Base-by-base conservation (phyloP, 345 rosid genomes). In the Brassica nigra region DNA sequence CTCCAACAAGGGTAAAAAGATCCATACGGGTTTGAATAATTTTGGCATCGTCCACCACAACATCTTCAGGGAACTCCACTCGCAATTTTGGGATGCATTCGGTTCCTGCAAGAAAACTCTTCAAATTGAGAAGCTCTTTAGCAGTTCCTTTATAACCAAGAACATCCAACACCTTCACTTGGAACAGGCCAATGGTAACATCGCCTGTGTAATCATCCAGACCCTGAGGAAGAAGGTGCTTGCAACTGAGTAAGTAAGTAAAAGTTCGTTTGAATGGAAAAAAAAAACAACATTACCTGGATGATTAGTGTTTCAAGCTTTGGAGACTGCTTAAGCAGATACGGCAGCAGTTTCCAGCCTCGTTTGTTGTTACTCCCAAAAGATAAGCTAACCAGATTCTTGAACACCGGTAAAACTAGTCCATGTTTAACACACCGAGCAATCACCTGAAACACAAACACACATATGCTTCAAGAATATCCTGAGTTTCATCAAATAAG, bases 261-360 rank as follows among this genome's bases (percentile, higher is more conserved):
- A 7, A 36, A 36, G 39, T 12, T 12, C 44, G 4, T 71, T 18
- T 18, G 18, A 18, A 18, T 18, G 18, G 18, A 18, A 23, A 58
- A 62, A 52, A 52, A 1, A 52, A 31, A 31, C 1, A 62, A 18
- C 18, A 18, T 18, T 31, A 62, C 69, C 62, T 74, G 2, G 34
- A 74, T 11, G 12, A 31, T 55, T 23, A 75, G 15, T 23, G 78
- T 75, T 75, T 66, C 29, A 23, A 75, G 37, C 29, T 75, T 75
- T 3, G 78, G 55, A 75, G 65, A 66, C 39, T 75, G 29, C 29
- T 54, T 3, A 34, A 75, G 29, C 65, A 75, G 8, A 54, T n/a
- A 0, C 4, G 72, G 12, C 2, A 75, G 29, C 42, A 75, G 2
- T 1, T 5, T 36, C 72, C 72, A 75, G 8, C 78, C 65, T 54